Base-by-base conservation (phyloP, 2,329 filamentous ascomycete species). In the Penicillium freii region DNA sequence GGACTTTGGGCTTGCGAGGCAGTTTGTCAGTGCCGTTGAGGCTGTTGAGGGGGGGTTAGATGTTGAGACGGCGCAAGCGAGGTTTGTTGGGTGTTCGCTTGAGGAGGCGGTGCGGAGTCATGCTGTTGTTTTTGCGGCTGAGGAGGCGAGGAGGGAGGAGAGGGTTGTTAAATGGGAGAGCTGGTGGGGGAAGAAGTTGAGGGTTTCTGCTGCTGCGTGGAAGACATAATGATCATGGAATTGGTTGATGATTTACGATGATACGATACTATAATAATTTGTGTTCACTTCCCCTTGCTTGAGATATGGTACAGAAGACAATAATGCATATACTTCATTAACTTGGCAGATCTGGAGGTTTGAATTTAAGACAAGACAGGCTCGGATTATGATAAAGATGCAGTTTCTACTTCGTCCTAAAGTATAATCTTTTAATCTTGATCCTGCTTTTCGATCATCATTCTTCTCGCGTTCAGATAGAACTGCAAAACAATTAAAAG, bases 21-120 rank as follows among this genome's bases (percentile, higher is more conserved):
- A 93, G 69, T 97, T 96, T 72, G 84, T 97, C 2, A 79, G 85
- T 58, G 94, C 94, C 1, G 88, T 96, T 9, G 84, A 91, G 67
- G 85, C 84, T 4, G 91, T 96, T 44, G 89, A 92, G 73, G 80
- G 85, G 58, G 83, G 81, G 0, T 85, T 87, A 84, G 75, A 78
- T 29, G 87, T 89, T 0, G 77, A 82, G 40, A 82, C 82, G 60
- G 92, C 92, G 1, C 93, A 97, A 80, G 80, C 81, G 56, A 80
- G 86, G 68, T 85, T 87, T 70, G 80, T 97, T 27, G 92, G 91
- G 0, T 96, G 91, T 74, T 89, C 88, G 13, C 77, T 96, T 8
- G 91, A 96, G 56, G 94, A 97, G 69, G 85, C 89, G 1, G 82
- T 97, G n/a, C 82, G 89, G 48, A 96, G 91, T 69, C 94, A 97